phyloP scores from a whole-genome alignment of 371 early-diverging fungal species.

The Zychaea mexicana region DNA sequence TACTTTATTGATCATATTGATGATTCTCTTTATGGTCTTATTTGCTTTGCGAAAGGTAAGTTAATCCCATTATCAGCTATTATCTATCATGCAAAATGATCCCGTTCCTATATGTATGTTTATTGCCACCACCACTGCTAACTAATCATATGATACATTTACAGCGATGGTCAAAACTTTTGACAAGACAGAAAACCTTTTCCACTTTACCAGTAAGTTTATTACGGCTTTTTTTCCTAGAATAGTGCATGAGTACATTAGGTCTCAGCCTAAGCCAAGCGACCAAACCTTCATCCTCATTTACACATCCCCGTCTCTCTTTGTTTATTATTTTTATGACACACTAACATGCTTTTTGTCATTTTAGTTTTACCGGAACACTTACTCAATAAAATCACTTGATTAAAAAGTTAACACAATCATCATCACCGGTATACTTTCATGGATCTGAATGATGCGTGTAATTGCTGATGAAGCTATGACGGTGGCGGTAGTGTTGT shows the following conservation, averaged over 20 bases:
- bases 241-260: too few species aligned
- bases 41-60: conserved; percentile 1
- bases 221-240: background rate
- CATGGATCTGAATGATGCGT: too few species aligned
- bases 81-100: too few species aligned
- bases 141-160: background rate
- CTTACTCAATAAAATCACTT: background rate
- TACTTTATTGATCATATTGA: background rate
- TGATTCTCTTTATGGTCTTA: background rate
- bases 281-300: background rate
- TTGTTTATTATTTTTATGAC: background rate
- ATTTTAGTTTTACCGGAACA: conserved; percentile 1
- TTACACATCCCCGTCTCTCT: background rate
- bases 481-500: too few species aligned
- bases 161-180: background rate
- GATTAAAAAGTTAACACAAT: background rate
- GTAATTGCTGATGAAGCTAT: too few species aligned
- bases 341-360: background rate
- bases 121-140: too few species aligned
- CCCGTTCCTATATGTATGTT: too few species aligned
- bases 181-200: background rate
- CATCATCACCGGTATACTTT: too few species aligned
- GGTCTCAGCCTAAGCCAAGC: background rate
- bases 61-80: background rate
- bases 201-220: background rate